Conservation (phyloP, 148 eudicot species). For the Silene latifolia region DNA sequence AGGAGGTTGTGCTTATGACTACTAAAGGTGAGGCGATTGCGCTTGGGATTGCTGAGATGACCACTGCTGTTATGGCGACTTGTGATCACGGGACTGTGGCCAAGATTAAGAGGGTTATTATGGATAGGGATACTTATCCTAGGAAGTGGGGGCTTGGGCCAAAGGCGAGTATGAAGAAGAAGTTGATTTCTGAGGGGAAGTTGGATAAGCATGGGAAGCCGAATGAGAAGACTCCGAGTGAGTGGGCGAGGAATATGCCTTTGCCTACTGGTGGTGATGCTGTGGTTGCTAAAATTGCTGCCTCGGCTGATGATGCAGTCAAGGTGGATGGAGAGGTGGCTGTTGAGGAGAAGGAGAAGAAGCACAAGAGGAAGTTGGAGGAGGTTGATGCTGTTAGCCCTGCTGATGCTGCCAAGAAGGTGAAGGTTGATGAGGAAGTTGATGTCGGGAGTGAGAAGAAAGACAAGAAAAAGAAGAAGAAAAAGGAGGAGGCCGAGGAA, state of each 20-base stretch:
- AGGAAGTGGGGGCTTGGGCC: constrained; percentile 99
- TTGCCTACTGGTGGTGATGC: constrained; percentile 81
- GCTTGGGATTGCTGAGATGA: constrained; percentile 92
- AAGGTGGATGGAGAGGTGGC: constrained; percentile 14
- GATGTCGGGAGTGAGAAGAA: constrained; percentile 17
- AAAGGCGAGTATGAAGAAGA: constrained; percentile 85
- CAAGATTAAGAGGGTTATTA: constrained; percentile 95
- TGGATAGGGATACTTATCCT: constrained; percentile 93
- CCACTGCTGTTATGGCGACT: constrained; percentile 95
- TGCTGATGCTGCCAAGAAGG: constrained; percentile 32
- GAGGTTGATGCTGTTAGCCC: constrained; percentile 14
- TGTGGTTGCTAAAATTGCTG: constrained; percentile 65
- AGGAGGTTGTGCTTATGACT: constrained; percentile 89
- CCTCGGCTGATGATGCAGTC: constrained; percentile 10
- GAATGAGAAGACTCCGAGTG: constrained; percentile 68
- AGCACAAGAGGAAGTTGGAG: neutral
- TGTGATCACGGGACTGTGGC: constrained; percentile 98
- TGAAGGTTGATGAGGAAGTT: constrained; percentile 53
- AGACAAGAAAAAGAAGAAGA: constrained; percentile 21
- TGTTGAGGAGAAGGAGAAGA: no score
- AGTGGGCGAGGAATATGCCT: constrained; percentile 85
- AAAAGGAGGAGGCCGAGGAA: constrained; percentile 25
- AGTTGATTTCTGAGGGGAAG: constrained; percentile 74
- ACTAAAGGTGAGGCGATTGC: constrained; percentile 97
- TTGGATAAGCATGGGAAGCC: constrained; percentile 86